phyloP scores from a whole-genome alignment of 805 yeast species.

The Myxozyma neotropica region DNA sequence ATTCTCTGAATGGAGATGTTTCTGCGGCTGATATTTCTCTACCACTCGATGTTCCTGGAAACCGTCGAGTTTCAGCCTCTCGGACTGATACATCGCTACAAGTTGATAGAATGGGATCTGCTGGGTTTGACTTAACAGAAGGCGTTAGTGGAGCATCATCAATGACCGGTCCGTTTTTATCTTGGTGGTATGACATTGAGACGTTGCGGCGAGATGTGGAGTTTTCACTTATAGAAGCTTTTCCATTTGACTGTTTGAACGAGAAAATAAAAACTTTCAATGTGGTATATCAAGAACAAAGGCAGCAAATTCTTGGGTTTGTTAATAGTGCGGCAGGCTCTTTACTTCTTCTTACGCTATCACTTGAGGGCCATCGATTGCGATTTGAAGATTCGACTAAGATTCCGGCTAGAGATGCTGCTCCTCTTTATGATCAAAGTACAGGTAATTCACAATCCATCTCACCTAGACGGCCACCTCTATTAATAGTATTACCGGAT shows the following conservation, averaged over 20 bases:
- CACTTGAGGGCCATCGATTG: slow-evolving; percentile 35
- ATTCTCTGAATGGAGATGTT: slow-evolving; percentile 18
- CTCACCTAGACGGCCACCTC: not conserved
- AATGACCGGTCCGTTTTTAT: slow-evolving; percentile 2
- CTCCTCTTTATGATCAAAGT: slow-evolving; percentile 43
- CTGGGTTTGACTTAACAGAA: slow-evolving; percentile 7
- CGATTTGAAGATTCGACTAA: slow-evolving; percentile 43
- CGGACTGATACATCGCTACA: slow-evolving; percentile 26
- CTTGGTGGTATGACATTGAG: slow-evolving; percentile 31
- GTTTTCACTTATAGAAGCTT: slow-evolving; percentile 23
- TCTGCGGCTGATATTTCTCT: slow-evolving; percentile 1
- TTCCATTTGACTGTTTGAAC: slow-evolving; percentile 9
- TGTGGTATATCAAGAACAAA: slow-evolving; percentile 46
- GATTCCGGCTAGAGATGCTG: slow-evolving; percentile 43
- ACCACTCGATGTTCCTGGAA: slow-evolving; percentile 5
- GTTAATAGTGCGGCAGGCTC: not conserved
- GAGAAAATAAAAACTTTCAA: slow-evolving; percentile 4
- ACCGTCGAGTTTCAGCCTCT: slow-evolving; percentile 15
- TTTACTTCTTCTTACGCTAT: slow-evolving; percentile 56
- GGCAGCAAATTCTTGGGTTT: slow-evolving; percentile 37
- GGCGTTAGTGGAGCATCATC: slow-evolving; percentile 4
- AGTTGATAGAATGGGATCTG: slow-evolving; percentile 45
- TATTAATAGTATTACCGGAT: slow-evolving; percentile 23
- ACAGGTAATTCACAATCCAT: slow-evolving; percentile 32
- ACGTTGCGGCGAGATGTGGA: slow-evolving; percentile 38